These are phyloP conservation scores for Sporisorium reilianum DNA, from an alignment of 1,284 basidiomycete genomes.

Conservation along the genomic window DNA sequence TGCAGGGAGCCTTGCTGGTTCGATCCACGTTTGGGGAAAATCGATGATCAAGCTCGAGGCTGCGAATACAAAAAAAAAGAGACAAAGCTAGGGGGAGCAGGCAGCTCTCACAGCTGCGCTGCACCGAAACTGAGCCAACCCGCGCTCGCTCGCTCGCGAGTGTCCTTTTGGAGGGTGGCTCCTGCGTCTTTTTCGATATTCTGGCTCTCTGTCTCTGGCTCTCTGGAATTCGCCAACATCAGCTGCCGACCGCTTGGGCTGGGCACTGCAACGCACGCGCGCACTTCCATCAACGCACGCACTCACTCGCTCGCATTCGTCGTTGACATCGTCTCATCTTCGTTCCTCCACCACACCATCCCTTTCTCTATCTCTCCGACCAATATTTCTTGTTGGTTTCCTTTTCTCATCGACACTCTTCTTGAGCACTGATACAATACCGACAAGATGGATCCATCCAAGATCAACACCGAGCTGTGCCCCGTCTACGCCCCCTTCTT, in stretches of 20 bases:
- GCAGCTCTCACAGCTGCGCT: constrained; percentile 4
- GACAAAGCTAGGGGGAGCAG: constrained; percentile 26
- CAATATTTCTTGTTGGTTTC: constrained; percentile 5
- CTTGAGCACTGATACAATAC: not conserved
- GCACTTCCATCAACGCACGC: constrained; percentile 14
- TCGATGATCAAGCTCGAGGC: not conserved
- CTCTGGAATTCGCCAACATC: constrained; percentile 18
- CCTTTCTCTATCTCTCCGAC: not conserved
- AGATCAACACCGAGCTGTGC: constrained; percentile 67
- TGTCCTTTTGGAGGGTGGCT: constrained; percentile 35
- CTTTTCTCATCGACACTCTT: constrained; percentile 8
- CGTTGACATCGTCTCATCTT: constrained; percentile 9
- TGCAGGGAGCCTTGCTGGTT: not conserved
- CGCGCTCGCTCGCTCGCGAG: too few relatives aligned
- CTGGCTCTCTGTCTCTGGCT: not conserved
- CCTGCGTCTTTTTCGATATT: constrained; percentile 26
- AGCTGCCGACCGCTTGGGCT: not conserved
- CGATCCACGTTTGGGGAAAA: constrained; percentile 19
- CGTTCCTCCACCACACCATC: constrained; percentile 18
- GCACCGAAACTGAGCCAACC: constrained; percentile 13
- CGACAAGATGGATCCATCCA: constrained; percentile 54
- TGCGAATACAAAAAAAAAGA: too few relatives aligned
- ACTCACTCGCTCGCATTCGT: not conserved
- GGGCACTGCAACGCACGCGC: constrained; percentile 16
- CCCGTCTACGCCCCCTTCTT: constrained; percentile 85